Conservation (phyloP, 495 filamentous ascomycete species). For the Tuber melanosporum region DNA sequence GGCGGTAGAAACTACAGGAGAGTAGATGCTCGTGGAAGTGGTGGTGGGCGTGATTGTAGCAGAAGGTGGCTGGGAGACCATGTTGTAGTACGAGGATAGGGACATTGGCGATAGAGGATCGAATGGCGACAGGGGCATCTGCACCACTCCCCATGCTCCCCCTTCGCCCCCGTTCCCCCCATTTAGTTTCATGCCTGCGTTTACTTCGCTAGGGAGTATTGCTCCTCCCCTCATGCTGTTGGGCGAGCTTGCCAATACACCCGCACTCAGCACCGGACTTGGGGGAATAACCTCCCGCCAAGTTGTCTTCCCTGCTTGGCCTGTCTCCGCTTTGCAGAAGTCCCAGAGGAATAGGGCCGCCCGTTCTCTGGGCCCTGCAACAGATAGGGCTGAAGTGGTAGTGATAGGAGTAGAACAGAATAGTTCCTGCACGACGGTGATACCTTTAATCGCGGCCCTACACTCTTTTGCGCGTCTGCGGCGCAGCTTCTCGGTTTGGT, state of each 20-base stretch:
- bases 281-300: constrained; percentile 33
- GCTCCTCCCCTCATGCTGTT: not conserved
- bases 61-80: constrained; percentile 14
- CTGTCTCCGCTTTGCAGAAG: constrained; percentile 37
- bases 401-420: constrained; percentile 14
- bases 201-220: not conserved
- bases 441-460: constrained; percentile 36
- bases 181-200: constrained; percentile 19
- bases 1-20: not conserved
- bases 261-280: constrained; percentile 13
- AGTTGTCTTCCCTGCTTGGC: constrained; percentile 30
- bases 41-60: not conserved
- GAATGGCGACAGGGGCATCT: constrained; percentile 30
- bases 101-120: constrained; percentile 34
- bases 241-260: constrained; percentile 21
- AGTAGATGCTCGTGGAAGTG: not conserved
- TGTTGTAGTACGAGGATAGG: constrained; percentile 23
- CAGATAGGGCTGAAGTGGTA: constrained; percentile 16
- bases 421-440: constrained; percentile 40
- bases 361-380: constrained; percentile 21
- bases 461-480: constrained; percentile 34
- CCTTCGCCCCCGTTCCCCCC: constrained; percentile 21
- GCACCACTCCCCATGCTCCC: not conserved
- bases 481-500: constrained; percentile 29
- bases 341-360: constrained; percentile 40